Evolutionary conservation across 345 rosid species (phyloP).

Genomic region (Sisymbrium altissimum): DNA sequence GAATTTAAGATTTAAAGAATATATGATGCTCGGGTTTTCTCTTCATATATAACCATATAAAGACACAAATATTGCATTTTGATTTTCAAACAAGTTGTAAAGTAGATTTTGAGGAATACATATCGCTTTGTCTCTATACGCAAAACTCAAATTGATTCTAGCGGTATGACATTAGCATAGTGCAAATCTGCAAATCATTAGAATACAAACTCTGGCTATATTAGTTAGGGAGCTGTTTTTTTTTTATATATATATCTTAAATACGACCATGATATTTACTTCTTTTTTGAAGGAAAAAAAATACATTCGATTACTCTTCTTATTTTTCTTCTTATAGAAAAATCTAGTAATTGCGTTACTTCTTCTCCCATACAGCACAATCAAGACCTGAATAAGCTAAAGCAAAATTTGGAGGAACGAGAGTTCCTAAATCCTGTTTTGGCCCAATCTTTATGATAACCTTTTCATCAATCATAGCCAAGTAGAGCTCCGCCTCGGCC

Average conservation of each 20-base stretch:
- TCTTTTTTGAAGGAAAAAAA: not conserved
- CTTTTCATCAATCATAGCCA: slow-evolving; percentile 43
- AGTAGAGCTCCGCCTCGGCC: not conserved
- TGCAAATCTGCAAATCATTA: not conserved
- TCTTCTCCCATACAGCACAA: slow-evolving; percentile 46
- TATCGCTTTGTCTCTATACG: not conserved
- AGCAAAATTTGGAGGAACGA: slow-evolving; percentile 56
- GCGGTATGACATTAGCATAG: not conserved
- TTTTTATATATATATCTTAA: no score
- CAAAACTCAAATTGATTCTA: not conserved
- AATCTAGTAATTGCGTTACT: not conserved
- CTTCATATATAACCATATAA: no score
- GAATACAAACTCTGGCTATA: not conserved
- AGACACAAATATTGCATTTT: no score
- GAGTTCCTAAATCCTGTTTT: slow-evolving; percentile 50
- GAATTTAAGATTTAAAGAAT: no score
- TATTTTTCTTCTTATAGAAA: not conserved
- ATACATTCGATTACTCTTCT: not conserved
- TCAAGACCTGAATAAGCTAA: slow-evolving; percentile 54
- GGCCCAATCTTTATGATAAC: slow-evolving; percentile 80
- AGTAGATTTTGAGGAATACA: not conserved
- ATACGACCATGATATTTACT: not conserved
- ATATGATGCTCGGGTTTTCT: no score
- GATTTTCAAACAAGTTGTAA: no score
- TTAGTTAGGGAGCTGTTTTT: not conserved